Evolutionary conservation across 208 protist genomes (phyloP).

Genomic region (Crithidia mellificae): DNA sequence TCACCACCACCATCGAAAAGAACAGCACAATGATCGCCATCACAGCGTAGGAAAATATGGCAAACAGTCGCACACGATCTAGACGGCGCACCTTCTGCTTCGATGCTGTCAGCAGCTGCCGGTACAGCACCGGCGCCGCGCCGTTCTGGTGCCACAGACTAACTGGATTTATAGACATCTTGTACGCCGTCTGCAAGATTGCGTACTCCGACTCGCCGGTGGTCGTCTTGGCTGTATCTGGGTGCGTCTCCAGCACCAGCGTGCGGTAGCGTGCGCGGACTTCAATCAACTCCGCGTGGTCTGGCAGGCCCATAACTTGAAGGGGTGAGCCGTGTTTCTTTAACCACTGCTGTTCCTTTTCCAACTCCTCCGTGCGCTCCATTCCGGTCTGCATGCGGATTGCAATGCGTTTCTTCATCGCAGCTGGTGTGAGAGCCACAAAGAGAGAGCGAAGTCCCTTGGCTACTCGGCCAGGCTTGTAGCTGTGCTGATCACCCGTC

Average conservation of each 20-base stretch:
- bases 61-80: constrained; percentile 56
- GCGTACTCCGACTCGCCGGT: constrained; percentile 49
- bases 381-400: constrained; percentile 57
- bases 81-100: constrained; percentile 33
- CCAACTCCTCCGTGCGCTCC: constrained; percentile 58
- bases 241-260: constrained; percentile 76
- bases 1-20: constrained; percentile 63
- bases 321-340: constrained; percentile 75
- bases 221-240: constrained; percentile 54
- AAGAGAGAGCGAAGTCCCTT: constrained; percentile 46
- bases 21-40: constrained; percentile 54
- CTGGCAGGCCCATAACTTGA: constrained; percentile 76
- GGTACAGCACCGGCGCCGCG: constrained; percentile 58
- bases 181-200: constrained; percentile 71
- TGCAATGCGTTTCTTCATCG: constrained; percentile 43
- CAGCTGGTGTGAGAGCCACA: constrained; percentile 35
- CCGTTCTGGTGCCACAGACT: constrained; percentile 86
- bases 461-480: constrained; percentile 59
- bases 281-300: constrained; percentile 70
- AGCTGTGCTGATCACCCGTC: constrained; percentile 71
- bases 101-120: constrained; percentile 36
- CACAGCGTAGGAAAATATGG: constrained; percentile 58
- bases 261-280: constrained; percentile 73
- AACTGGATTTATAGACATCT: constrained; percentile 57
- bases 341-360: constrained; percentile 77